Evolutionary conservation across 2,329 filamentous ascomycete genomes (phyloP).

Genomic region (Cadophora gregata): DNA sequence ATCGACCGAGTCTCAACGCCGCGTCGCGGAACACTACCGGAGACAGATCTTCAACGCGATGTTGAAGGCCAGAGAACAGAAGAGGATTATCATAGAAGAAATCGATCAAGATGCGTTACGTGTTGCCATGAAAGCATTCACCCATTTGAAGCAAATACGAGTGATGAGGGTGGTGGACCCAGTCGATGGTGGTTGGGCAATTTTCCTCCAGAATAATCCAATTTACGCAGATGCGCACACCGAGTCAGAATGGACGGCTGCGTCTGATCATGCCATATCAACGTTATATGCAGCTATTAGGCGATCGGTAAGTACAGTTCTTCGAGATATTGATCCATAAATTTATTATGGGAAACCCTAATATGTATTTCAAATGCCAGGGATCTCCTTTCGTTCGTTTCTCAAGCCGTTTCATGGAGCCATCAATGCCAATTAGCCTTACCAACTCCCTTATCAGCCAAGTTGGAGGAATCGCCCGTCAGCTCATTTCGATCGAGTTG

Average conservation of each 20-base stretch:
- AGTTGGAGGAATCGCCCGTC: constrained; percentile 57
- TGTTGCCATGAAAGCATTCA: neutral
- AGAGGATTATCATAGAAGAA: constrained; percentile 32
- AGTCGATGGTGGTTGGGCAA: constrained; percentile 59
- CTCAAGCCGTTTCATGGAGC: constrained; percentile 64
- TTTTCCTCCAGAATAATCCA: constrained; percentile 56
- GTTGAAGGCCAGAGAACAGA: constrained; percentile 37
- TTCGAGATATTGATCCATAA: neutral
- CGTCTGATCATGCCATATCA: constrained; percentile 65
- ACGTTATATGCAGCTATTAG: constrained; percentile 63
- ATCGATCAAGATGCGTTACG: constrained; percentile 34
- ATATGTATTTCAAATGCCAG: constrained; percentile 1
- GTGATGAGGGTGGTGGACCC: constrained; percentile 66
- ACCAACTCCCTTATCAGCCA: constrained; percentile 53
- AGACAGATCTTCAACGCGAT: constrained; percentile 31
- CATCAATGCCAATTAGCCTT: constrained; percentile 60
- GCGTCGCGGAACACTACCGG: constrained; percentile 22
- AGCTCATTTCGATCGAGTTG: constrained; percentile 66
- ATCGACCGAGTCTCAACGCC: neutral
- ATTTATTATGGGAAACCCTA: neutral
- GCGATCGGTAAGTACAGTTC: constrained; percentile 50
- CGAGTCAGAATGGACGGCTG: constrained; percentile 64
- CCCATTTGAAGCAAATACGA: constrained; percentile 61
- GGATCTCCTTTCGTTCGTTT: constrained; percentile 29
- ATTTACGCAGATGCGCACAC: constrained; percentile 52